Evolutionary conservation across 495 filamentous ascomycete genomes (phyloP), one percentile per base, ranked within the genome.

Genomic region (Aspergillus indologenus): DNA sequence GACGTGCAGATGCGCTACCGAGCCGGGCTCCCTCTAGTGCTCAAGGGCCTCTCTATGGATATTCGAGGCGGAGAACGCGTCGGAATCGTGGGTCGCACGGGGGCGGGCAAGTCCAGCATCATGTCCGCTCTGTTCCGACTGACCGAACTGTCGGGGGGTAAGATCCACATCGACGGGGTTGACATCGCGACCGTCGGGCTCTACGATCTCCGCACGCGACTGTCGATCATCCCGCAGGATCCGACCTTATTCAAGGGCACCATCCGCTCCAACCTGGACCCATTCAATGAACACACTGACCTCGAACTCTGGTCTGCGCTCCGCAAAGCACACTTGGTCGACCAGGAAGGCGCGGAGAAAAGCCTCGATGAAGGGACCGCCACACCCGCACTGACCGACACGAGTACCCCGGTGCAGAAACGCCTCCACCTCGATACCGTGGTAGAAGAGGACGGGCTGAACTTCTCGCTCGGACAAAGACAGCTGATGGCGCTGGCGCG

Each of bases 151-250:
- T 89, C 85, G 0, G 85, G 83, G 0, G 93, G 93, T n/a, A 81
- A 75, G 46, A 96, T 98, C 69, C 85, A 81, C 14, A 96, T 97
- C 61, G 94, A 98, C 67, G 92, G 87, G n/a, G 70, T 96, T 20
- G 85, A 97, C 68, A 97, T 97, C 61, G 82, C 84, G 34, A 92
- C 79, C 0, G 77, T 98, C 26, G 92, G 93, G 3, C 83, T 97
- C 0, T 84, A 90, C 34, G 91, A 96, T 62, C 84, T 98, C 43
- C 87, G 93, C 7, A 92, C 89, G 4, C 85, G 92, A 6, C 81
- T 98, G 0, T 89, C 93, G 23, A 97, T 97, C 75, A 97, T 98
- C 68, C 93, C 93, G 1, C 93, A 98, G 71, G 93, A 97, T 67
- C 93, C 93, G 1, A 96, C 94, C 0, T 83, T 98, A 0, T 98